Evolutionary conservation across 495 filamentous ascomycete genomes (phyloP), one percentile per base, ranked within the genome.

Genomic region (Penicillium cataractarum): DNA sequence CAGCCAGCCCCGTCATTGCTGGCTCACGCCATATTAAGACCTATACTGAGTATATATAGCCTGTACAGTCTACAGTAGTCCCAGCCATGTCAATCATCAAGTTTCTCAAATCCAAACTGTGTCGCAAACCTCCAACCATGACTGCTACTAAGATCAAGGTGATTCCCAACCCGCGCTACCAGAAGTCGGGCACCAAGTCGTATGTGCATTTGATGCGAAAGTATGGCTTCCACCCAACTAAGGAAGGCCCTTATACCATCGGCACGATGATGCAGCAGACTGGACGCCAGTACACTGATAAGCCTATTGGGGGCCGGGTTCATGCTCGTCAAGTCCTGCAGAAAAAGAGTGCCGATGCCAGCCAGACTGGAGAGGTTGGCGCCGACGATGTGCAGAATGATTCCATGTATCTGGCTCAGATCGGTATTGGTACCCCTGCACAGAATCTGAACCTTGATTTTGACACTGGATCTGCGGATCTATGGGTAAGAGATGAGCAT

Each of bases 381-480:
- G 87, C 88, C n/a, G 84, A 90, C 22, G 90, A 93, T 71, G 79
- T 87, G 60, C 89, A 92, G 74, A 88, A 92, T 64, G 90, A 93
- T 60, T 79, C 84, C 24, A 74, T 85, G 78, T 92, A 92, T 65
- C 81, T 93, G 35, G 89, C 85, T 53, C 77, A 83, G 54, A 83
- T 93, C 44, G 61, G 69, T 6, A 88, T 93, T 65, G 91, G 91
- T 31, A 89, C 85, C 1, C 89, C 89, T 10, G 76, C 79, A 3
- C 89, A 93, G 79, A 87, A 74, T 40, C 55, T 92, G 58, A 83
- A 77, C 52, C 69, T 93, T 51, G 87, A 92, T 69, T 91, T 93
- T 65, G 90, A 94, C 74, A 92, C 90, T 31, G 91, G 89, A 12
- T 90, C 88, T 48, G 80, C 87, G 7, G 90, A 92, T 81, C 80